Evolutionary conservation across 805 yeast species (phyloP), one percentile per base, ranked within the genome.

Genomic region (Pichia manshurica): DNA sequence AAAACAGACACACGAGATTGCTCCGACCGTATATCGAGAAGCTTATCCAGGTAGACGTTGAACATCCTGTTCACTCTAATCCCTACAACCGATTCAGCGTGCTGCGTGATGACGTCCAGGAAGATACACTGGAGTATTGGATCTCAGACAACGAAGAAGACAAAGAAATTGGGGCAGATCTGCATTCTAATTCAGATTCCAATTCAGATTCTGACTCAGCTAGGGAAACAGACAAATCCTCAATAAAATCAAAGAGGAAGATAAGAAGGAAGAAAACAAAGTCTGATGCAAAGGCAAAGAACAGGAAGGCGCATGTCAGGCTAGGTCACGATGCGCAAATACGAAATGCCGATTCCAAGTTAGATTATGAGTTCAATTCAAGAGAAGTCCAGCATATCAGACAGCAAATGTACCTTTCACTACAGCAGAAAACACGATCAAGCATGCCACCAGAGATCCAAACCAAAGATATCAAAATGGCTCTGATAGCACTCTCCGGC

Each of bases 121-220:
- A 59, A 22, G 40, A 39, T 5, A 48, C 60, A 0, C 51, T 42
- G 16, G 65, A 61, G 37, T 38, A 44, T 10, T 60, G 65, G 64
- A 5, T 57, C 2, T 32, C 47, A n/a, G 49, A 47, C n/a, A 42
- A 44, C 12, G 53, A 47, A 15, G 17, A n/a, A 25, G 23, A 40
- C 17, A 9, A 22, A 33, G 37, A 12, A n/a, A 17, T 16, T 36
- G 13, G 20, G 16, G 39, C 10, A 7, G 16, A 34, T 2, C 10
- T 7, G 10, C 31, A 28, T 5, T 25, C 28, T 3, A 16, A 17
- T 13, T 31, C 38, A 16, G 37, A 22, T 5, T 23, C 37, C 9
- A 23, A 22, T 16, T 16, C 20, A 6, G 29, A 25, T 25, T 8
- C 29, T 8, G 29, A 10, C 7, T 25, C 29, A 10, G 29, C 10